Evolutionary conservation across 495 filamentous ascomycete genomes (phyloP).

Genomic region (Oidiodendron maius): DNA sequence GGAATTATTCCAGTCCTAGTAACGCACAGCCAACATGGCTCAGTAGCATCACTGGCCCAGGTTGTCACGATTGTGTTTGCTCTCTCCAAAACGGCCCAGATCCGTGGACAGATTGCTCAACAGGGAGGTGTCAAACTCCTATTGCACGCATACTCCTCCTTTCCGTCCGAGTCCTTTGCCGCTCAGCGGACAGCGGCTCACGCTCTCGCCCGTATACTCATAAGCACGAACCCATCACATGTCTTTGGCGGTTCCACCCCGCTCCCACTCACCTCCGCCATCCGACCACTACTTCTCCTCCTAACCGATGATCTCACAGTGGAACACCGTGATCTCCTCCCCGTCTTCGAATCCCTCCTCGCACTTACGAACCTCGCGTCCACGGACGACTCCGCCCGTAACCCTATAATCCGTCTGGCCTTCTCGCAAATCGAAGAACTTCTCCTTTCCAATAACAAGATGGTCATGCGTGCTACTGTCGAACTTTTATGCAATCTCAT

Average conservation of each 20-base stretch:
- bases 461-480: conserved; percentile 74
- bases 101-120: conserved; percentile 76
- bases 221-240: conserved; percentile 78
- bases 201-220: conserved; percentile 84
- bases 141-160: conserved; percentile 56
- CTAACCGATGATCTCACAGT: conserved; percentile 53
- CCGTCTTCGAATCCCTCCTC: conserved; percentile 82
- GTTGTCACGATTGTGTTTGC: conserved; percentile 72
- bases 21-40: conserved; percentile 60
- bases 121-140: conserved; percentile 87
- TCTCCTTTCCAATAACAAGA: conserved; percentile 66
- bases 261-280: conserved; percentile 65
- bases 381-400: conserved; percentile 57
- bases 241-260: conserved; percentile 75
- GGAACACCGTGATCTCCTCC: conserved; percentile 65
- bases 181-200: conserved; percentile 66
- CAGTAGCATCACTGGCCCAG: conserved; percentile 55
- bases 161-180: conserved; percentile 44
- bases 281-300: conserved; percentile 71
- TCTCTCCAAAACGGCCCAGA: conserved; percentile 61
- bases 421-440: conserved; percentile 76
- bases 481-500: conserved; percentile 93
- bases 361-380: conserved; percentile 93
- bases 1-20: conserved; percentile 70
- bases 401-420: conserved; percentile 62